phyloP scores from a whole-genome alignment of 2,329 filamentous ascomycete species.

The Rutstroemia sp. region DNA sequence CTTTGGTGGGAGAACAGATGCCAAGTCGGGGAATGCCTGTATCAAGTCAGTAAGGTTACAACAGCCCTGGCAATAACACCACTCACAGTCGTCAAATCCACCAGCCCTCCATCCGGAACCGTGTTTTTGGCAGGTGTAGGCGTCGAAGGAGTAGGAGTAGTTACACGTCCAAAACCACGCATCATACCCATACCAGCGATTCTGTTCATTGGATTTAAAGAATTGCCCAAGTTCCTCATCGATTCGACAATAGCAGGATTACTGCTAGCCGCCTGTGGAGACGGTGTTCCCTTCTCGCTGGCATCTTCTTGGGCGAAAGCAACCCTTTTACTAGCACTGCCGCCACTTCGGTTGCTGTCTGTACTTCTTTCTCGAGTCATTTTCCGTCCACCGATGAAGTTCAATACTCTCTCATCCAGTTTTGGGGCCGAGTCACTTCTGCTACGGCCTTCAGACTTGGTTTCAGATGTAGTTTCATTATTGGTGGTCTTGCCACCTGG shows the following conservation, averaged over 20 bases:
- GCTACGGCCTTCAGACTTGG: conserved; percentile 12
- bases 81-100: conserved; percentile 48
- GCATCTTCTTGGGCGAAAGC: conserved; percentile 38
- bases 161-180: conserved; percentile 60
- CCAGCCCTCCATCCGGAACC: conserved; percentile 41
- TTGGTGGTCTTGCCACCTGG: conserved; percentile 20
- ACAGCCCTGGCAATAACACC: not conserved
- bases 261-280: conserved; percentile 26
- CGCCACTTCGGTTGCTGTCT: conserved; percentile 62
- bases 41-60: not conserved
- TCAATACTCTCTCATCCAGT: conserved; percentile 59
- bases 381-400: conserved; percentile 62
- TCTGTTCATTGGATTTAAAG: conserved; percentile 75
- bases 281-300: conserved; percentile 32
- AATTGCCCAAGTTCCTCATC: conserved; percentile 72
- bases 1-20: conserved; percentile 47
- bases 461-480: not conserved
- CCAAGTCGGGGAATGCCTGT: conserved; percentile 55
- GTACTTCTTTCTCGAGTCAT: conserved; percentile 61
- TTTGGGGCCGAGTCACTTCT: conserved; percentile 31
- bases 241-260: conserved; percentile 68
- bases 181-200: conserved; percentile 69
- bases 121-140: conserved; percentile 12
- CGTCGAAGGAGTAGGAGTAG: conserved; percentile 33
- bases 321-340: conserved; percentile 50